Percentiles rank a stretch among this genome's conserved stretches.
Conservation (phyloP, 2,329 filamentous ascomycete species). For the Rasamsonia emersonii region DNA sequence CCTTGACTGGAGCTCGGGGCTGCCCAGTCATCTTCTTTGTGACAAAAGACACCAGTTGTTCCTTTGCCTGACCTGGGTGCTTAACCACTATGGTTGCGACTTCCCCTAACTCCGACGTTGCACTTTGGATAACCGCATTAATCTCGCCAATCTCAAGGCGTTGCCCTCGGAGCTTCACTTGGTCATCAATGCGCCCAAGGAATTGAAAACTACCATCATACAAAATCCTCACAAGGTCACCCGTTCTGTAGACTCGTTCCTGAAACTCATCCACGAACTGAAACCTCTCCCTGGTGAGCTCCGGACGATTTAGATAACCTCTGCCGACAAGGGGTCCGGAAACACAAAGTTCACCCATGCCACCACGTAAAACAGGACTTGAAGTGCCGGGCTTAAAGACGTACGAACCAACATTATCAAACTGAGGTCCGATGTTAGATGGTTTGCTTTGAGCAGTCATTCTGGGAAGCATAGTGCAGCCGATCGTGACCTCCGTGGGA, state of each 20-base stretch:
- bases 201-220: conserved; percentile 80
- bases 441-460: conserved; percentile 70
- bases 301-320: conserved; percentile 72
- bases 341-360: conserved; percentile 79
- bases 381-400: conserved; percentile 64
- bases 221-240: conserved; percentile 74
- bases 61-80: conserved; percentile 63
- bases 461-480: conserved; percentile 79
- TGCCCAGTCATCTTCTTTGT: conserved; percentile 13
- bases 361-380: conserved; percentile 65
- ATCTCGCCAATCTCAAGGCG: conserved; percentile 86
- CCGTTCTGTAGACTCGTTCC: conserved; percentile 73
- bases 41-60: conserved; percentile 74
- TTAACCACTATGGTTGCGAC: conserved; percentile 69
- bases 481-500: conserved; percentile 87
- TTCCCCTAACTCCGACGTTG: conserved; percentile 52
- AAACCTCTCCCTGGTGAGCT: conserved; percentile 72
- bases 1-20: conserved; percentile 12
- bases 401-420: conserved; percentile 78
- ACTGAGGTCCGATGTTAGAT: conserved; percentile 80
- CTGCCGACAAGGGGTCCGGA: conserved; percentile 81
- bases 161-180: conserved; percentile 85
- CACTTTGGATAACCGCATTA: conserved; percentile 66
- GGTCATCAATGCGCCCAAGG: conserved; percentile 77
- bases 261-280: conserved; percentile 50